Conservation (phyloP, 2,329 filamentous ascomycete genomes). For the Xylaria sp. region DNA sequence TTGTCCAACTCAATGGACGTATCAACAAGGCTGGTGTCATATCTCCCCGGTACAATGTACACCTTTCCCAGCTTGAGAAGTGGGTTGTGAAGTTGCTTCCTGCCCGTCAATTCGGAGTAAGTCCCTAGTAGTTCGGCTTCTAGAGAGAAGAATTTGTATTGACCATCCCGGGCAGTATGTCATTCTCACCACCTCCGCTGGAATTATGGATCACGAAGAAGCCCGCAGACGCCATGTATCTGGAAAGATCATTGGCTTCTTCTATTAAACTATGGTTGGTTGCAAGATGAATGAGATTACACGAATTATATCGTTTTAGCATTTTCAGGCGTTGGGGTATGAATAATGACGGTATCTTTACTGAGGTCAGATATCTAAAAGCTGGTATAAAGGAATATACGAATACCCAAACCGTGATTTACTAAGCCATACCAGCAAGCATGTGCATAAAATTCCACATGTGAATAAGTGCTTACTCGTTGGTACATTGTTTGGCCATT, state of each 20-base stretch:
- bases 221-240: constrained; percentile 98
- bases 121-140: not conserved
- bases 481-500: not conserved
- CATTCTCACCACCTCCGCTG: constrained; percentile 97
- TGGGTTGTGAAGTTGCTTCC: constrained; percentile 99
- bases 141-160: not conserved
- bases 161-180: constrained; percentile 67
- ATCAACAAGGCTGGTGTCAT: constrained; percentile 99
- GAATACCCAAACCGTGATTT: constrained; percentile 28
- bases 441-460: not conserved
- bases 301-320: constrained; percentile 29
- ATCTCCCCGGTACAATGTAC: constrained; percentile 99
- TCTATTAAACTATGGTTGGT: constrained; percentile 73
- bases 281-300: constrained; percentile 8
- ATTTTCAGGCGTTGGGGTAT: constrained; percentile 43
- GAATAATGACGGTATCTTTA: constrained; percentile 35
- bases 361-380: constrained; percentile 37
- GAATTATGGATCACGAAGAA: constrained; percentile 99
- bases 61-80: constrained; percentile 97
- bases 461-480: not conserved
- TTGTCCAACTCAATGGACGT: constrained; percentile 98
- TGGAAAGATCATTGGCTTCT: constrained; percentile 99
- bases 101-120: constrained; percentile 92
- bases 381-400: constrained; percentile 41
- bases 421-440: not conserved